Conservation (phyloP, 2,329 filamentous ascomycete genomes). For the Fonsecaea pedrosoi region DNA sequence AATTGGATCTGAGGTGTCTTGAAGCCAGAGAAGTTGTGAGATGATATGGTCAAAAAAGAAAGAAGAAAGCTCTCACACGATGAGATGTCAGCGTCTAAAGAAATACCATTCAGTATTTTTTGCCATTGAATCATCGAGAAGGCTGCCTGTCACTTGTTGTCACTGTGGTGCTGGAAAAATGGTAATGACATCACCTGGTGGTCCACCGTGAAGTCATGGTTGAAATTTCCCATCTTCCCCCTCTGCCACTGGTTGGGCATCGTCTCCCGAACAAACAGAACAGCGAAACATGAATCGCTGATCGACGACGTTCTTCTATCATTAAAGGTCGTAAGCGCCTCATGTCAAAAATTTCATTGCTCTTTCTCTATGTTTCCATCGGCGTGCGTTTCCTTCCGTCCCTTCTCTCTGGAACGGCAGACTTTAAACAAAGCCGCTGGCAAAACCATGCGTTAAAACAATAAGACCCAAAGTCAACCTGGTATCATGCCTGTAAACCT, state of each 20-base stretch:
- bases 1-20: too few species aligned
- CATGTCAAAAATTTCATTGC: slow-evolving; percentile 1
- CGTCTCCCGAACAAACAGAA: background rate
- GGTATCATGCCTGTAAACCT: slow-evolving; percentile 29
- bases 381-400: background rate
- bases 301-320: slow-evolving; percentile 3
- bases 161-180: background rate
- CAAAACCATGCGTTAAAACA: background rate
- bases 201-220: slow-evolving; percentile 23
- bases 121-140: background rate
- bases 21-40: too few species aligned
- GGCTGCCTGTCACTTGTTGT: background rate
- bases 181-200: slow-evolving; percentile 14
- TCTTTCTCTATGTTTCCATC: background rate
- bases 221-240: background rate
- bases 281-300: background rate
- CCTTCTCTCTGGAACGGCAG: background rate
- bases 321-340: slow-evolving; percentile 11
- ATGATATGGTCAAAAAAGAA: background rate
- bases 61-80: background rate
- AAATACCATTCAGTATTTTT: background rate
- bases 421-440: background rate
- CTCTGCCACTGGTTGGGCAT: slow-evolving; percentile 3
- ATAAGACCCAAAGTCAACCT: slow-evolving; percentile 15
- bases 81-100: background rate